Evolutionary conservation across 345 rosid species (phyloP), one percentile per base, ranked within the genome.

Genomic region (Linum usitatissimum): DNA sequence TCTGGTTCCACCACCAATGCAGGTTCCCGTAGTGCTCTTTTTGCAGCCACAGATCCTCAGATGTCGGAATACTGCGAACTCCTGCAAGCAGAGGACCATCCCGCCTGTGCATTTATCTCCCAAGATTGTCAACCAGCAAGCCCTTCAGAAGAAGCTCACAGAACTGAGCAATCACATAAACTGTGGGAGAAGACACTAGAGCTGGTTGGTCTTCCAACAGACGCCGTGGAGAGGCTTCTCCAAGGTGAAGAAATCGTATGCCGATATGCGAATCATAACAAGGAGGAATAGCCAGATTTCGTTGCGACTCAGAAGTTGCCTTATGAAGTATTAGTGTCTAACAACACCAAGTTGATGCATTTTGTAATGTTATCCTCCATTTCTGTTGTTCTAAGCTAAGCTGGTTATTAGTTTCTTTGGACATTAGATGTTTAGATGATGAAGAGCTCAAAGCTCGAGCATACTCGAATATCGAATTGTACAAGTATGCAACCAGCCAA

Each of bases 31-130:
- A 93, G 99, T 67, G 55, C 95, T 15, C 92, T 93, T 18, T 90
- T 93, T 78, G 68, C 97, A 20, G 97, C 99, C 18, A 90, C 97
- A 5, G 96, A 90, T 80, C 96, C 97, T 73, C 96, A 87, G 83
- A 69, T 93, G 68, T 78, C 90, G 9, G 99, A 90, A 70, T 87
- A 87, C 65, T 87, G 97, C 61, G 96, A 90, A 62, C 67, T 80
- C 57, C 73, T 90, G 64, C 87, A 84, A 80, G 72, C 84, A 4
- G 96, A 90, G 61, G 94, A 87, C 14, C 84, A 88, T 91, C 97
- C 97, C 64, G 96, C 82, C 55, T 87, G 97, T 67, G 87, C 97
- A n/a, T 90, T 86, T 71, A 82, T 93, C 62, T 84, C 96, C 68
- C 94, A 86, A 69, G 97, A 90, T 66, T 93, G 99, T 71, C 90